Evolutionary conservation across 164 flowering plant genomes (phyloP).

Genomic region (Magnolia sinica): DNA sequence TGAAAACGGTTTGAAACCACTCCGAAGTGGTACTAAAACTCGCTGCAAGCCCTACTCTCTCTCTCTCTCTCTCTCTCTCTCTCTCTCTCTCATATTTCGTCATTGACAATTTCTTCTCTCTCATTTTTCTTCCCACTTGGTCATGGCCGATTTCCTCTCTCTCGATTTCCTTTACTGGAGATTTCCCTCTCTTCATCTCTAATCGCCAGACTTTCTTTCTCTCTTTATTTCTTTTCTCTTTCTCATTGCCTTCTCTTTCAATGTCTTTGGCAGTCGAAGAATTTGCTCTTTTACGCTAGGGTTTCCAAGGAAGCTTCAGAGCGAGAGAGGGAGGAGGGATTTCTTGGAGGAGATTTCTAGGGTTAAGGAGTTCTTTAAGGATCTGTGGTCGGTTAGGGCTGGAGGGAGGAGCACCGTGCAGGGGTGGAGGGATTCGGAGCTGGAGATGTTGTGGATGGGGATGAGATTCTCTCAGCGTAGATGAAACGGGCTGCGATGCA

Average conservation of each 20-base stretch:
- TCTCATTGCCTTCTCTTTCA: neutral
- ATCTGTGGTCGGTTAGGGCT: conserved; percentile 56
- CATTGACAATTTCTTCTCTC: too few relatives aligned
- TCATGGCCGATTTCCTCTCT: too few relatives aligned
- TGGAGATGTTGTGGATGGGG: conserved; percentile 19
- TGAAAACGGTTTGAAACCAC: too few relatives aligned
- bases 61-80: too few relatives aligned
- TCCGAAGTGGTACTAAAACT: too few relatives aligned
- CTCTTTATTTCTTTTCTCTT: conserved; percentile 9
- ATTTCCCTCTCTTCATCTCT: too few relatives aligned
- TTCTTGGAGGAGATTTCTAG: conserved; percentile 65
- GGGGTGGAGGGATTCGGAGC: conserved; percentile 30
- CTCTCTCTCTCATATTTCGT: too few relatives aligned
- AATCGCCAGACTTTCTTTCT: neutral
- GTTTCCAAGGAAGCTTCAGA: conserved; percentile 48
- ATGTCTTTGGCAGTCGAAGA: conserved; percentile 41
- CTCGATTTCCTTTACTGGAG: too few relatives aligned
- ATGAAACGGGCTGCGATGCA: conserved; percentile 69
- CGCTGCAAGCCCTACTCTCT: too few relatives aligned
- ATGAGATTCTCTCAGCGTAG: conserved; percentile 56
- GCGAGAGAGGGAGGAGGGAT: conserved; percentile 29
- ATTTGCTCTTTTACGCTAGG: conserved; percentile 82
- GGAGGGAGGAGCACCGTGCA: conserved; percentile 49
- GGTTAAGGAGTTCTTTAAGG: conserved; percentile 54
- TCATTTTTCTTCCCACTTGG: too few relatives aligned